Base-by-base conservation (phyloP, 192 early-diverging fungal genomes). In the Pilobolus umbonatus region DNA sequence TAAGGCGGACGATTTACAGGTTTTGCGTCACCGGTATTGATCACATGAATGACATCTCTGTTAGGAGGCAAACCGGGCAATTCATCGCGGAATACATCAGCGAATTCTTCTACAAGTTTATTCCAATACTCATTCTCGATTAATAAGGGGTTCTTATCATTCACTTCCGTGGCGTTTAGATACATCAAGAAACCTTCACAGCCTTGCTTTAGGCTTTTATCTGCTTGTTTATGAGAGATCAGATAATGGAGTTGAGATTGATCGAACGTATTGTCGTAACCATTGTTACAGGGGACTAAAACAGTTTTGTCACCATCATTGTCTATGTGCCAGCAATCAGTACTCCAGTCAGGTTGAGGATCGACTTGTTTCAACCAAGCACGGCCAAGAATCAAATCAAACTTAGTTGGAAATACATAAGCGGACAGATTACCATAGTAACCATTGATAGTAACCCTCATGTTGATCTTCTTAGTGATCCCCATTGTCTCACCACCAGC, bases 211-310 rank as follows among this genome's bases (percentile, higher is more conserved):
- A 45, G 6, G 6, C 30, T 28, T 32, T 30, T 30, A 7, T 57
- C 40, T 4, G n/a, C 42, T 31, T 57, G 55, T 26, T 57, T 57
- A 17, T 34, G 36, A 1, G 42, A 57, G 4, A 57, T 19, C 8
- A 45, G 1, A 12, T 45, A 57, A 30, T 30, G 43, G 0, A 57
- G 42, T 2, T 57, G 25, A 4, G 30, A 12, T 30, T 9, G n/a
- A n/a, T n/a, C n/a, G n/a, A n/a, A n/a, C n/a, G n/a, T n/a, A n/a
- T 4, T 47, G 21, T 3, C 4, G 45, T 5, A 25, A 22, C 2
- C 24, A 10, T 17, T 47, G 45, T 22, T 4, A 25, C 2, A 11
- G 24, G 45, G 26, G 45, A 3, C 11, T 21, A 11, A 47, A n/a
- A n/a, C n/a, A n/a, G n/a, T 10, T 24, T 17, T 21, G 2, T 19